Base-by-base conservation (phyloP, 2,329 filamentous ascomycete genomes). In the Blastomyces emzantsi region DNA sequence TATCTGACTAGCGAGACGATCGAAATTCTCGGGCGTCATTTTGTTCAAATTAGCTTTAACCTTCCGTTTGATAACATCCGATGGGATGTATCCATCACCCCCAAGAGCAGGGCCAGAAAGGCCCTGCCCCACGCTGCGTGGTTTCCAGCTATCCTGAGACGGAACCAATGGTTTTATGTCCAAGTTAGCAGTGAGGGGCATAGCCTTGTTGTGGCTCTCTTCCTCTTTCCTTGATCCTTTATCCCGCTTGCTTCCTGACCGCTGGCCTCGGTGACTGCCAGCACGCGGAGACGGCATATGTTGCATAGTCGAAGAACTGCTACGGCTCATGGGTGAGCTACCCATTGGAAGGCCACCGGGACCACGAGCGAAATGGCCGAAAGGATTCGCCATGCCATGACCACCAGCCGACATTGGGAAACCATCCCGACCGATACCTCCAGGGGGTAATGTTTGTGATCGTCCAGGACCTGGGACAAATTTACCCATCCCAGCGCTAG, bases 11-110 rank as follows among this genome's bases (percentile, higher is more conserved):
- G 94, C 86, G 69, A 99, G 96, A 80, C 88, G 92, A 75, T 96
- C 92, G 72, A 99, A 99, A 74, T 97, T 99, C 80, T 99, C 94
- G 0, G 94, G 94, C 0, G 94, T 97, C 94, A 99, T 97, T 88
- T 99, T 99, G 87, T 99, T 99, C 72, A 99, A 82, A 66, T 90
- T 90, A 67, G 92, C 89, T 87, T 99, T 99, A 75, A 99, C 94
- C 87, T 99, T 99, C 70, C 93, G 88, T 81, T 99, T 94, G 64
- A 99, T 94, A 82, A 94, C 86, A 71, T 93, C 90, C 30, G 94
- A 93, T 68, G 95, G 86, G 79, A 97, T 85, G 70, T 90, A 83
- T 60, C 80, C 80, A 9, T 81, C 80, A 63, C 78, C 79, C 66
- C 79, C 80, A 69, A 79, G 76, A 65, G 80, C 75, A 67, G 80